phyloP scores from a whole-genome alignment of 2,329 filamentous ascomycete species.

The Fusarium dimerum region DNA sequence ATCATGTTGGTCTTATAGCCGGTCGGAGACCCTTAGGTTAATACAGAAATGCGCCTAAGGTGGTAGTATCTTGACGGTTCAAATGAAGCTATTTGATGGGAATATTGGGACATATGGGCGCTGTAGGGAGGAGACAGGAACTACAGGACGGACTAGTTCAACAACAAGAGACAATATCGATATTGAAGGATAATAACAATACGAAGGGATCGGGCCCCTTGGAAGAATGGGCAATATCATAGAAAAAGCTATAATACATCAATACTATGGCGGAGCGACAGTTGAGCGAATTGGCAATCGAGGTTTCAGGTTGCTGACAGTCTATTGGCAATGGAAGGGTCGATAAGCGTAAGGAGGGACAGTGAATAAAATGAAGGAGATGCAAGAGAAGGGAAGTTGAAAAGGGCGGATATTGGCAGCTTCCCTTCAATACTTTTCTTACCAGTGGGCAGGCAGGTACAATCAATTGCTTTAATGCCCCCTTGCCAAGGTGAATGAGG shows the following conservation, averaged over 20 bases:
- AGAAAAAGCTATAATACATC: not conserved
- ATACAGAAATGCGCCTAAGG: not conserved
- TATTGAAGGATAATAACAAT: not conserved
- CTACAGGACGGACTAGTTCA: not conserved
- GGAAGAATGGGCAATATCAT: not conserved
- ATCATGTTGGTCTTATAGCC: slow-evolving; percentile 19
- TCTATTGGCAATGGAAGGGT: too few relatives aligned
- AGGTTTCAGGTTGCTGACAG: too few relatives aligned
- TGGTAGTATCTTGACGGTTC: not conserved
- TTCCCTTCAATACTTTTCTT: too few relatives aligned
- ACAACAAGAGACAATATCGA: not conserved
- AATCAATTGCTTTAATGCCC: slow-evolving; percentile 1
- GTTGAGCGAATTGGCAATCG: too few relatives aligned
- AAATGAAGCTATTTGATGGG: not conserved
- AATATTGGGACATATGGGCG: not conserved
- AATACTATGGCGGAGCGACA: not conserved
- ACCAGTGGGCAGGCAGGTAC: too few relatives aligned
- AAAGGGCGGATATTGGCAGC: too few relatives aligned
- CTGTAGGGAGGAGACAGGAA: not conserved
- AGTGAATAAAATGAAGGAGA: too few relatives aligned
- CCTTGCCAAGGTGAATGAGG: slow-evolving; percentile 12
- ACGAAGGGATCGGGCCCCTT: not conserved
- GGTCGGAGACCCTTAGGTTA: not conserved
- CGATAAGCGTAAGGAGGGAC: too few relatives aligned
- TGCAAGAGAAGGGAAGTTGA: too few relatives aligned